Evolutionary conservation across 352 stramenopile species (phyloP), one percentile per base, ranked within the genome.

Genomic region (Phytophthora megakarya): DNA sequence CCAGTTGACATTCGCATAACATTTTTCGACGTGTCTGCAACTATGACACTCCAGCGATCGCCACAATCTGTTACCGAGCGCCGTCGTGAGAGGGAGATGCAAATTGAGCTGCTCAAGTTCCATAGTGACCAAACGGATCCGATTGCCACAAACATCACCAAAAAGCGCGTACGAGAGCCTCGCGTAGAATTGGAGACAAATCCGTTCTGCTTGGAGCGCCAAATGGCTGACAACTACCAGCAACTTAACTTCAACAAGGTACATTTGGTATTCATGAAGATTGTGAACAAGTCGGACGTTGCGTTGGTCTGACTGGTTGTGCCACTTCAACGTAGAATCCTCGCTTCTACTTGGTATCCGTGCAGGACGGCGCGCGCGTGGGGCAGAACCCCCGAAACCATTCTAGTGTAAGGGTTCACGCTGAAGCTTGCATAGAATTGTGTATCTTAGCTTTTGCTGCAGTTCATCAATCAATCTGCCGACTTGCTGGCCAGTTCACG

Each of bases 201-300:
- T 49, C 83, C 83, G 33, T 93, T 93, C 58, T 92, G 82, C 51
- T 57, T 72, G 45, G 81, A 93, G 22, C 75, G 82, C 15, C 86
- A 92, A 55, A 56, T 93, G 50, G 80, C 84, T n/a, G 86, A 93
- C 55, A 84, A 76, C 51, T 89, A 88, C 50, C 68, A 81, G 56
- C 83, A 82, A 48, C 58, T 80, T 55, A 88, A 92, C 56, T 76
- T 92, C 62, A 95, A 95, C 72, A 93, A 92, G 76, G 85, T 91
- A 18, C 28, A 37, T 44, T 26, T 19, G 37, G 22, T n/a, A 2
- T 26, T n/a, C 22, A 48, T 43, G 39, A 26, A 55, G 13, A 59
- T 52, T 13, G 38, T 42, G 23, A 35, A 9, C 26, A 54, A 46
- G 35, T 63, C 47, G 22, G 32, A 45, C 18, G 33, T 59, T 46